Evolutionary conservation across 2,329 filamentous ascomycete genomes (phyloP).

Genomic region (Xylaria sp.): DNA sequence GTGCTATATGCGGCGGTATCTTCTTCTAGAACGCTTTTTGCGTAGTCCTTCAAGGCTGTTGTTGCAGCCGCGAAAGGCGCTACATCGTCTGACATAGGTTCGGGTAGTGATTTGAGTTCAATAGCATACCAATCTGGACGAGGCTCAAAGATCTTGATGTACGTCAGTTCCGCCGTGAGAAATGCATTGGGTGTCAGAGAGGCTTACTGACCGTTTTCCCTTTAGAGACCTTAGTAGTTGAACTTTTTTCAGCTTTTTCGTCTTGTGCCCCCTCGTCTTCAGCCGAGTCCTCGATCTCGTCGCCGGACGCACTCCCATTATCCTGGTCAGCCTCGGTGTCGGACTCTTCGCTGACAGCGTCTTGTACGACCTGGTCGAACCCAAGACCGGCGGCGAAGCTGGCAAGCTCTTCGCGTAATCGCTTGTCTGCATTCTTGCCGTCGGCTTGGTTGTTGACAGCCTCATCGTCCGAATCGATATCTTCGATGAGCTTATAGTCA

Average conservation of each 20-base stretch:
- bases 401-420: conserved; percentile 62
- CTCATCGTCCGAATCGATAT: conserved; percentile 63
- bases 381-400: conserved; percentile 63
- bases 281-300: conserved; percentile 39
- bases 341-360: conserved; percentile 53
- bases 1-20: conserved; percentile 81
- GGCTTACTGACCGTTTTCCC: conserved; percentile 58
- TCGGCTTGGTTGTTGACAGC: conserved; percentile 49
- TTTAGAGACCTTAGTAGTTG: conserved; percentile 45
- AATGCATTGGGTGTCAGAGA: conserved; percentile 34
- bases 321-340: conserved; percentile 48
- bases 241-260: conserved; percentile 45
- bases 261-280: conserved; percentile 20
- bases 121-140: conserved; percentile 67
- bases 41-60: conserved; percentile 72
- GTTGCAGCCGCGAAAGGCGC: conserved; percentile 58
- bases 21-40: conserved; percentile 77
- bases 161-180: conserved; percentile 31
- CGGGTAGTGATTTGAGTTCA: conserved; percentile 57
- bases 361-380: conserved; percentile 57
- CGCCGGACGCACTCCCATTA: conserved; percentile 45
- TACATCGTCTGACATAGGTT: conserved; percentile 58
- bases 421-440: conserved; percentile 57
- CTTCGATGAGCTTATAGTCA: conserved; percentile 70
- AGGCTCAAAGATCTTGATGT: conserved; percentile 64